A percentile compares a stretch with the other conserved stretches of the same genome.
These are phyloP conservation scores for Rhodamnia rubescens DNA, from an alignment of 345 rosid genomes.

Conservation along the genomic window DNA sequence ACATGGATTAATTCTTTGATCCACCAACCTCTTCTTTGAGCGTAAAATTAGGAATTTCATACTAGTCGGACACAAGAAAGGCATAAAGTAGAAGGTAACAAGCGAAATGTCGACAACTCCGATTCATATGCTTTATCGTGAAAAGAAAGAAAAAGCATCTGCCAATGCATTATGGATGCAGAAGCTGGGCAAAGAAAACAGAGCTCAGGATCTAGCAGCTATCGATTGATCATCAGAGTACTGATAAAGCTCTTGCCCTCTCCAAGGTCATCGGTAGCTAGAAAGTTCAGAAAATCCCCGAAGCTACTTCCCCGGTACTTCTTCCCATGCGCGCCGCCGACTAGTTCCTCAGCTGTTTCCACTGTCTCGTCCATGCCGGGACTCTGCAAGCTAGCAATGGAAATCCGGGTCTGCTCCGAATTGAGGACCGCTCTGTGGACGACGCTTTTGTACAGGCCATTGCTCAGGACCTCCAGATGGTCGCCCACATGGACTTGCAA, in stretches of 20 bases:
- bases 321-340: slow-evolving; percentile 34
- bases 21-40: neutral
- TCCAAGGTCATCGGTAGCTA: slow-evolving; percentile 30
- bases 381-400: slow-evolving; percentile 59
- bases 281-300: slow-evolving; percentile 48
- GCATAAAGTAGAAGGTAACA: neutral
- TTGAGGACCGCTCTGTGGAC: slow-evolving; percentile 39
- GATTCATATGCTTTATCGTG: neutral
- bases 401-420: slow-evolving; percentile 27
- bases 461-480: slow-evolving; percentile 61
- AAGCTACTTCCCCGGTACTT: slow-evolving; percentile 44
- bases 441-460: slow-evolving; percentile 49
- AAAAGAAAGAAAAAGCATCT: neutral
- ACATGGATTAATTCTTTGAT: neutral
- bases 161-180: too few species aligned
- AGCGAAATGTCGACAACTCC: neutral
- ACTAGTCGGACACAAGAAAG: neutral
- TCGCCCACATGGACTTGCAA: slow-evolving; percentile 62
- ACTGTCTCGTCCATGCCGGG: slow-evolving; percentile 54
- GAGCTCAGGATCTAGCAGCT: neutral
- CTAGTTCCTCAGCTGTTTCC: slow-evolving; percentile 39
- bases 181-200: neutral
- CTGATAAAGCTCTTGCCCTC: slow-evolving; percentile 37
- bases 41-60: neutral
- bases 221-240: slow-evolving; percentile 25